Evolutionary conservation across 768 basidiomycete genomes (phyloP).

Genomic region (Trametopsis cervina): DNA sequence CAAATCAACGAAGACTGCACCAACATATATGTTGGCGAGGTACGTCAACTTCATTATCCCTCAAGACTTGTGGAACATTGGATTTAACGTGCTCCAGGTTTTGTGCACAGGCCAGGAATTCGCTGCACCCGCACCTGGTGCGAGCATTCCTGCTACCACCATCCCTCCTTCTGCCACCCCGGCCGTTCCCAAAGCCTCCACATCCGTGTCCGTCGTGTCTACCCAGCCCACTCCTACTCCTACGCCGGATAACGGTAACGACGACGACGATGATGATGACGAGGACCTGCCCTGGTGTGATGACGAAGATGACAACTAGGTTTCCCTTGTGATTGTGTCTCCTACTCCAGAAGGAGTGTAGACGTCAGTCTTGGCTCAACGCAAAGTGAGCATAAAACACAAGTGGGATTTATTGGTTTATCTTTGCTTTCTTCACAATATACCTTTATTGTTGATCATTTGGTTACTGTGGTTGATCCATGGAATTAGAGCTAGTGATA

Average conservation of each 20-base stretch:
- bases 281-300: constrained; percentile 47
- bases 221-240: constrained; percentile 26
- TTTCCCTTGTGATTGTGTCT: no score
- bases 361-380: no score
- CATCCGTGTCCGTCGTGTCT: constrained; percentile 14
- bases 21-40: constrained; percentile 77
- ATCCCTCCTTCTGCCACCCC: constrained; percentile 20
- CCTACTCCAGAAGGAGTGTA: no score
- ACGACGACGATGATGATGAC: constrained; percentile 27
- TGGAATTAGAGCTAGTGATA: no score
- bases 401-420: no score
- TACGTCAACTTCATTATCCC: constrained; percentile 25
- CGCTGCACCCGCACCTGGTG: constrained; percentile 35
- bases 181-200: constrained; percentile 10
- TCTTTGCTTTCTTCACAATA: no score
- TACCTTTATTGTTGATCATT: no score
- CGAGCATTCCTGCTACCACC: constrained; percentile 16
- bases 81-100: constrained; percentile 30
- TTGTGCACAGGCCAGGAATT: constrained; percentile 45
- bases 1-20: constrained; percentile 48
- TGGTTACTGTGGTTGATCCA: no score
- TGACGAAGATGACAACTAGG: constrained; percentile 21
- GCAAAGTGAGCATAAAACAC: no score
- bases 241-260: constrained; percentile 9
- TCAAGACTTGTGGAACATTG: constrained; percentile 2